These are phyloP conservation scores for Globisporangium viniferum DNA, from an alignment of 352 stramenopile species.

Conservation along the genomic window DNA sequence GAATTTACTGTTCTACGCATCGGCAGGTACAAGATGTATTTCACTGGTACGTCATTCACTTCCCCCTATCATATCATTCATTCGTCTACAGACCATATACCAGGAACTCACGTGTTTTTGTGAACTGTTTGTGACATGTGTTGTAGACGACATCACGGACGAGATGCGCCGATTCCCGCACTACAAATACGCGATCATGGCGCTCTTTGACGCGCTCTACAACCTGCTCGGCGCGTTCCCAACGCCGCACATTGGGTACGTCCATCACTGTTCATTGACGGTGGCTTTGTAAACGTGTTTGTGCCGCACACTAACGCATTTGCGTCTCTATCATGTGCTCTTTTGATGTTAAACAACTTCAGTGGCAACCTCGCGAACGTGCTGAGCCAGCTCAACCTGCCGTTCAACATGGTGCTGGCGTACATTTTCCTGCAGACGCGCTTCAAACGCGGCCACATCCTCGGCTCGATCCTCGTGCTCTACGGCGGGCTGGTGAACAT, in stretches of 20 bases:
- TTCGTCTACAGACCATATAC: not conserved
- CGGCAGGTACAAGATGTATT: conserved; percentile 77
- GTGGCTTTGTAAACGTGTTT: not conserved
- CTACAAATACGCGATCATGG: conserved; percentile 88
- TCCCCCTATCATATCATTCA: not conserved
- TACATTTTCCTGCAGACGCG: conserved; percentile 74
- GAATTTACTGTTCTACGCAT: not conserved
- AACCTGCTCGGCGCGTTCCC: conserved; percentile 82
- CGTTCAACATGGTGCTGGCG: conserved; percentile 85
- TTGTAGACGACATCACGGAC: conserved; percentile 72
- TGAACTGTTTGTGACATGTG: not conserved
- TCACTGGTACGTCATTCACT: conserved; percentile 39
- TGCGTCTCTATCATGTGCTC: not conserved
- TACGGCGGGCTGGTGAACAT: conserved; percentile 85
- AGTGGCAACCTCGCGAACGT: conserved; percentile 86
- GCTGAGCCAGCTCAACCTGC: conserved; percentile 79
- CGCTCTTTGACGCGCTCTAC: conserved; percentile 80
- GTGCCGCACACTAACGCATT: not conserved
- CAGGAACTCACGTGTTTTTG: not conserved
- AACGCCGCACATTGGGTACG: conserved; percentile 80
- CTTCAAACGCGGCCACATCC: conserved; percentile 82
- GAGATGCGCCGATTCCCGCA: conserved; percentile 83
- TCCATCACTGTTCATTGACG: not conserved
- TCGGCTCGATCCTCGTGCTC: conserved; percentile 81
- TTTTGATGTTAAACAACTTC: not conserved